phyloP scores from a whole-genome alignment of 805 yeast genomes.

The Candida boidinii region DNA sequence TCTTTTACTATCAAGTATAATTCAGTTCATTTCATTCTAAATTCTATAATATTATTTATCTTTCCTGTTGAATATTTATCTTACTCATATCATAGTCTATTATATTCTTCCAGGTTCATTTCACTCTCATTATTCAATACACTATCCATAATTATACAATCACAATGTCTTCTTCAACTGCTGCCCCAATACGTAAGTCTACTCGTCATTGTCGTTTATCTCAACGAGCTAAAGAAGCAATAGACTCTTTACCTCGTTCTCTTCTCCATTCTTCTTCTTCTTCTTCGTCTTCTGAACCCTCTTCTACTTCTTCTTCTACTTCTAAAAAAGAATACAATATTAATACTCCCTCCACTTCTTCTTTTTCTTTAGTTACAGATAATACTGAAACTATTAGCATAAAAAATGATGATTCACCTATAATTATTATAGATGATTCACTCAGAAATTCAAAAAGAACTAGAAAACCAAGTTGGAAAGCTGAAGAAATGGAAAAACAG shows the following conservation, averaged over 20 bases:
- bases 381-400: no score
- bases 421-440: no score
- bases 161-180: not conserved
- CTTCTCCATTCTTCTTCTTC: not conserved
- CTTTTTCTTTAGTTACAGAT: not conserved
- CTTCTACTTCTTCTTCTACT: not conserved
- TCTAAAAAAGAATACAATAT: not conserved
- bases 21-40: no score
- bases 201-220: constrained; percentile 2
- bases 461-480: no score
- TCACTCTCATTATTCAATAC: no score
- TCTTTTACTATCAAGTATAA: no score
- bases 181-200: constrained; percentile 3
- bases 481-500: not conserved
- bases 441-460: no score
- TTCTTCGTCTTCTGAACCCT: not conserved
- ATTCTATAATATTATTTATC: no score
- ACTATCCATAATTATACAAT: not conserved
- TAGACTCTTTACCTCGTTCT: not conserved
- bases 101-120: no score
- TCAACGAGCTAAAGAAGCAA: constrained; percentile 3
- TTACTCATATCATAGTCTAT: no score
- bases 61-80: no score
- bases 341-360: not conserved
- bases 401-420: no score